Percentiles rank a stretch among this genome's conserved stretches.
These are phyloP conservation scores for Areca catechu DNA, from an alignment of 176 grass and related monocot species.

Conservation along the genomic window DNA sequence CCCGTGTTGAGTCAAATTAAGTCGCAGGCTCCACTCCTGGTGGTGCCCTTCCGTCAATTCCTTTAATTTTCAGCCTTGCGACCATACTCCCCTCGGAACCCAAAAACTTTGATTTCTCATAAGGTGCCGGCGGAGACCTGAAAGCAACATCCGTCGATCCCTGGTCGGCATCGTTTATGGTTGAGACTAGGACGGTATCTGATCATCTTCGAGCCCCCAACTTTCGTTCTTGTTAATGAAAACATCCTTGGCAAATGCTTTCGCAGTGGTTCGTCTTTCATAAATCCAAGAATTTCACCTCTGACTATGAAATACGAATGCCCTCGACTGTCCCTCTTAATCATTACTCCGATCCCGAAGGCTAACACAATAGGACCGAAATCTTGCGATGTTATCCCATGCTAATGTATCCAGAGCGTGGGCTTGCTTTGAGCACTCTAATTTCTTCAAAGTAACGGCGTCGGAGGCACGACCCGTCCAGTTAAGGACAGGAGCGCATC, in stretches of 20 bases:
- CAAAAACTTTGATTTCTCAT: conserved; percentile 35
- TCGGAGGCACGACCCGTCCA: too few relatives aligned
- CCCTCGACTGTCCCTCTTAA: too few relatives aligned
- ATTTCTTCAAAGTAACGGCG: too few relatives aligned
- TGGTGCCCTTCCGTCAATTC: too few relatives aligned
- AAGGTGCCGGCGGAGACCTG: conserved; percentile 27
- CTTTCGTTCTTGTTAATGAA: conserved; percentile 71
- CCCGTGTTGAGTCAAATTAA: conserved; percentile 40
- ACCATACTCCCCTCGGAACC: conserved; percentile 31
- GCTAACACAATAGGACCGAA: conserved; percentile 32
- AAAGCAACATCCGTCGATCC: conserved; percentile 37
- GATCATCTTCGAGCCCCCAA: conserved; percentile 67
- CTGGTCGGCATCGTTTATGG: conserved; percentile 41
- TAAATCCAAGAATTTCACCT: conserved; percentile 80
- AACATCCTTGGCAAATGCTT: conserved; percentile 73
- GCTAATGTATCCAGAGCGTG: conserved; percentile 38
- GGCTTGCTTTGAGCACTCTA: conserved; percentile 42
- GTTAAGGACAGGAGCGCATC: too few relatives aligned
- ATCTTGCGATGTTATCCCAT: conserved; percentile 48
- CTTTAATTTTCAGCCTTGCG: conserved; percentile 43
- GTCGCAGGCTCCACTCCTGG: too few relatives aligned
- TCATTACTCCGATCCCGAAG: too few relatives aligned
- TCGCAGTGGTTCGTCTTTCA: conserved; percentile 64
- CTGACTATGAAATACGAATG: too few relatives aligned
- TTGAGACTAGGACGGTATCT: conserved; percentile 54